Base-by-base conservation (phyloP, 2,329 filamentous ascomycete genomes). In the Cephalotrichum gorgonifer region DNA sequence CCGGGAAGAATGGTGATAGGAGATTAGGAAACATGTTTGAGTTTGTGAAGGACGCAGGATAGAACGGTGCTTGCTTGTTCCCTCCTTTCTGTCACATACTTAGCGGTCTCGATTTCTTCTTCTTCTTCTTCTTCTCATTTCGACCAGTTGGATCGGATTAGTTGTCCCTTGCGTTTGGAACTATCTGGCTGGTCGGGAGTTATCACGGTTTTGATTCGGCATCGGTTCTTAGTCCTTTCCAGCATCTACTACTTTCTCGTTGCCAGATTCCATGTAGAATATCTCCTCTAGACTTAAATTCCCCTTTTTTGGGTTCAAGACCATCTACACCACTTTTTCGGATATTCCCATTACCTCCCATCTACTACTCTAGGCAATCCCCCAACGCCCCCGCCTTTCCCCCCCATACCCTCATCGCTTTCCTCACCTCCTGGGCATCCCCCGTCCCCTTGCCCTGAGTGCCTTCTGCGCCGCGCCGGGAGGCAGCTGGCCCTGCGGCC, bases 401-500 rank as follows among this genome's bases (percentile, higher is more conserved):
- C 17, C 12, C 17, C 6, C 6, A 17, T 39, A 22, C 9, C n/a
- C 35, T 22, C 6, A 3, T 8, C 28, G 5, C 41, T 12, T 14
- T 23, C 20, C 23, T 41, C 25, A 91, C 73, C 87, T 77, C 66
- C 87, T 81, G 25, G 93, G 91, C 89, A 97, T 93, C 31, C 88
- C 88, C 50, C 88, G 82, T 54, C 90, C 89, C 57, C 88, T 75
- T 52, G 86, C 87, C 54, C 90, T 78, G 56, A 97, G 70, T 39
- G 89, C 91, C 61, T 91, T 77, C 73, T 97, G 91, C 11, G 91
- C 90, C 22, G 91, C 90, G 56, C 86, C 86, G 1, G 84, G 83
- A 4, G 86, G 86, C 56, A 90, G 72, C 20, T 81, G 78, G 66
- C 86, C 76, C 50, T 81, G 78, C 0, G 91, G 91, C 8, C 81